These are phyloP conservation scores for Ogataea haglerorum DNA, from an alignment of 805 yeast species.

Conservation along the genomic window DNA sequence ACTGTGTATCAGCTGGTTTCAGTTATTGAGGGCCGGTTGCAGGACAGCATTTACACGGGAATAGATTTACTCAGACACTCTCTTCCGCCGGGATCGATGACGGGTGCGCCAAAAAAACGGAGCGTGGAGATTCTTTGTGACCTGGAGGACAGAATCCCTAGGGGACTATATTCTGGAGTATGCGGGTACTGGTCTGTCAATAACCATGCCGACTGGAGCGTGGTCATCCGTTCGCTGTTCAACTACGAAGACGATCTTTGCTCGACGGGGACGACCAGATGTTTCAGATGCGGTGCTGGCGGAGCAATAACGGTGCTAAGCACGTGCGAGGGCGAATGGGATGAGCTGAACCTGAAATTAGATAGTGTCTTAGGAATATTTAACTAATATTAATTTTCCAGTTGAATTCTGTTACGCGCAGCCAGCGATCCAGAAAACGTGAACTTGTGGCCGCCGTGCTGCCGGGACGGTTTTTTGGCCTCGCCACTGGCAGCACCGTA, in stretches of 20 bases:
- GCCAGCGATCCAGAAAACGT: constrained; percentile 33
- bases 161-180: constrained; percentile 91
- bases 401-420: constrained; percentile 30
- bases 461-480: constrained; percentile 5
- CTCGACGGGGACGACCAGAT: constrained; percentile 17
- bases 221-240: constrained; percentile 80
- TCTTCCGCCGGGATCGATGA: constrained; percentile 98
- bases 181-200: constrained; percentile 92
- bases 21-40: constrained; percentile 68
- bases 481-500: constrained; percentile 44
- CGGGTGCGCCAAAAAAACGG: constrained; percentile 96
- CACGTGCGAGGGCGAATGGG: constrained; percentile 81
- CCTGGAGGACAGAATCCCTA: constrained; percentile 54
- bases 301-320: constrained; percentile 95
- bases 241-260: constrained; percentile 51
- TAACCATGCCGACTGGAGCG: constrained; percentile 94
- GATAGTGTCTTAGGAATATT: constrained; percentile 79
- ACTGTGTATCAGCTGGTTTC: constrained; percentile 91
- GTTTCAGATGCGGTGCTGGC: constrained; percentile 95
- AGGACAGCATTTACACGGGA: constrained; percentile 47
- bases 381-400: constrained; percentile 27
- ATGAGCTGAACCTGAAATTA: constrained; percentile 81
- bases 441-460: constrained; percentile 12
- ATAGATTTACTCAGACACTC: constrained; percentile 75
- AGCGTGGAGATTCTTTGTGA: constrained; percentile 78